Base-by-base conservation (phyloP, 2,329 filamentous ascomycete genomes). In the Pseudogymnoascus sp. region DNA sequence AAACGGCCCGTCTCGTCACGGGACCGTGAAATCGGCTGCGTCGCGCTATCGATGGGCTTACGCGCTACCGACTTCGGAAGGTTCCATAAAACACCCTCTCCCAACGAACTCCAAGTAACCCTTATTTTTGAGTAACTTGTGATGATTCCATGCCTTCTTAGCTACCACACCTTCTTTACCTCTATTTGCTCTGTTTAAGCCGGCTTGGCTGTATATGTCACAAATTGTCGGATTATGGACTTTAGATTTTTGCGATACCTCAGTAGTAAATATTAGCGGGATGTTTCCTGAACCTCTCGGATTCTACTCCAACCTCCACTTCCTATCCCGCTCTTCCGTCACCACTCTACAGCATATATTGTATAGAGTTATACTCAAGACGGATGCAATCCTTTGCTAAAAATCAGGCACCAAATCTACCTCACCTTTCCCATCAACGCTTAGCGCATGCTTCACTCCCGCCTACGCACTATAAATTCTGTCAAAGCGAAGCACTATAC, bases 191-290 rank as follows among this genome's bases (percentile, higher is more conserved):
- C 26, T 28, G 26, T 50, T 50, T 50, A 50, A 50, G 43, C 43
- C 43, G 43, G 43, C 43, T 50, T 50, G 43, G 43, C 43, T 50
- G 43, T 50, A 50, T 50, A 50, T 50, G 43, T 50, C 43, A 50
- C 43, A 50, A 50, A 19, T 50, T 24, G 24, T 16, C 43, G 43
- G 43, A 50, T 50, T 12, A 46, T 46, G 43, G 43, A 50, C 43
- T 50, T 50, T 50, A 16, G 43, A 50, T 50, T 50, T 50, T 22
- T 50, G 43, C 4, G 16, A 50, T 50, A 50, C 43, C 43, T 50
- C 43, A 50, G 43, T 50, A 50, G 43, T 50, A 50, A 22, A 24
- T 50, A 50, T 50, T 50, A 50, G 43, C 43, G 43, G 43, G 43
- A 50, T 50, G 43, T 50, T 50, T 50, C 43, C 43, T 50, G 43